Evolutionary conservation across 73 alveolate species (phyloP).

Genomic region (Paramecium pentaurelia): DNA sequence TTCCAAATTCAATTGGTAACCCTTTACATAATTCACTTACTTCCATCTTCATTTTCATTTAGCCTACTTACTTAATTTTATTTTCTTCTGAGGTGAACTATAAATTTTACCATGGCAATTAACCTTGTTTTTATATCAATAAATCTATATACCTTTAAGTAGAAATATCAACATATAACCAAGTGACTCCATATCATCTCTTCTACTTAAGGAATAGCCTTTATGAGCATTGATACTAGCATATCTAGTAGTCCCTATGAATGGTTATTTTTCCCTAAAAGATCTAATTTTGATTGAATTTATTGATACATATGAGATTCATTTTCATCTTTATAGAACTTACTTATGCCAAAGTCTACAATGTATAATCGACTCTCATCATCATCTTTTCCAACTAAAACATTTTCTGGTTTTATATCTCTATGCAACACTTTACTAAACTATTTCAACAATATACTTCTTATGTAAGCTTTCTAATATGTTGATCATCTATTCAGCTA

Average conservation of each 20-base stretch:
- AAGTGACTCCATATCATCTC: slow-evolving; percentile 74
- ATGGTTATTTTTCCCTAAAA: neutral
- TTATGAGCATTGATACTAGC: slow-evolving; percentile 78
- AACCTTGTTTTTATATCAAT: slow-evolving; percentile 9
- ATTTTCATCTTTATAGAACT: slow-evolving; percentile 71
- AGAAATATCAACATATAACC: slow-evolving; percentile 68
- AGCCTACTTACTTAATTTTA: slow-evolving; percentile 83
- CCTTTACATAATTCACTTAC: slow-evolving; percentile 80
- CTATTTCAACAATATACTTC: slow-evolving; percentile 67
- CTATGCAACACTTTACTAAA: slow-evolving; percentile 71
- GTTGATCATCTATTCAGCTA: slow-evolving; percentile 86
- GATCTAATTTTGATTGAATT: neutral
- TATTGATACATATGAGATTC: slow-evolving; percentile 67
- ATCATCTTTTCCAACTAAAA: slow-evolving; percentile 74
- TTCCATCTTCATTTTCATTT: slow-evolving; percentile 81
- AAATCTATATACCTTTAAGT: slow-evolving; percentile 64
- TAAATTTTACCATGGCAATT: slow-evolving; percentile 94
- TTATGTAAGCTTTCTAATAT: slow-evolving; percentile 83
- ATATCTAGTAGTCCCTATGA: slow-evolving; percentile 75
- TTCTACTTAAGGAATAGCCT: slow-evolving; percentile 71
- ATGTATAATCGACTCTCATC: slow-evolving; percentile 70
- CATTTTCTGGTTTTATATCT: slow-evolving; percentile 91
- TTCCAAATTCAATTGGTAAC: slow-evolving; percentile 50
- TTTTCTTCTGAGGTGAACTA: slow-evolving; percentile 84
- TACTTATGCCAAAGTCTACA: slow-evolving; percentile 94